These are phyloP conservation scores for Cryptosporidium viatorum DNA, from an alignment of 169 alveolate species.

Conservation along the genomic window DNA sequence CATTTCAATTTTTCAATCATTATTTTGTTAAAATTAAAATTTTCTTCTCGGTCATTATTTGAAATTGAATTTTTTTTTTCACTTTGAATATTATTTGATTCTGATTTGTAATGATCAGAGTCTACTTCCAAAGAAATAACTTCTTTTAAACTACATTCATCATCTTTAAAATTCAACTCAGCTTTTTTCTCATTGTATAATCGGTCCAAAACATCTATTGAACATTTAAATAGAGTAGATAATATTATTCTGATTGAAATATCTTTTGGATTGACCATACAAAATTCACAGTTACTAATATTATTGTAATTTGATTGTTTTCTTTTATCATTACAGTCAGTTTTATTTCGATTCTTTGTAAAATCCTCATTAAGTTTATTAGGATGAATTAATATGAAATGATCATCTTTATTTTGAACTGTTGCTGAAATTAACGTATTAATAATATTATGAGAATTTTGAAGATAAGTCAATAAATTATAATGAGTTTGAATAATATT, in stretches of 20 bases:
- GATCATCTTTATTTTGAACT: not conserved
- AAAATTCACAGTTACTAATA: slow-evolving; percentile 11
- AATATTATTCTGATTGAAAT: slow-evolving; percentile 22
- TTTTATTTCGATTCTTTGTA: not conserved
- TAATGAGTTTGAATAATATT: not conserved
- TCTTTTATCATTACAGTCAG: not conserved
- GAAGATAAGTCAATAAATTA: slow-evolving; percentile 14
- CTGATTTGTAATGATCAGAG: too few relatives aligned
- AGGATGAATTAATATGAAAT: slow-evolving; percentile 28
- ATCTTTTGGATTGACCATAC: slow-evolving; percentile 38
- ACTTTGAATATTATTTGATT: not conserved
- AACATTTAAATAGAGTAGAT: slow-evolving; percentile 10
- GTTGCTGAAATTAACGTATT: not conserved
- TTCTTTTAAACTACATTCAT: not conserved
- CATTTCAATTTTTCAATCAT: not conserved
- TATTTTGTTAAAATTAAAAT: not conserved
- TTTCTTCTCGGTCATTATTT: not conserved
- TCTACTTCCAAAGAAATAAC: not conserved
- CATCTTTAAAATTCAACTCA: not conserved
- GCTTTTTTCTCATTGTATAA: slow-evolving; percentile 4
- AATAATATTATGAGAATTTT: slow-evolving; percentile 27
- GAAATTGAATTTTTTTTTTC: not conserved
- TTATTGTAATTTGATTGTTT: not conserved
- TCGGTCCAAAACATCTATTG: slow-evolving; percentile 18
- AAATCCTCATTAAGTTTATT: not conserved